Evolutionary conservation across 2,329 filamentous ascomycete species (phyloP).

Genomic region (Davidsoniella eucalypti): DNA sequence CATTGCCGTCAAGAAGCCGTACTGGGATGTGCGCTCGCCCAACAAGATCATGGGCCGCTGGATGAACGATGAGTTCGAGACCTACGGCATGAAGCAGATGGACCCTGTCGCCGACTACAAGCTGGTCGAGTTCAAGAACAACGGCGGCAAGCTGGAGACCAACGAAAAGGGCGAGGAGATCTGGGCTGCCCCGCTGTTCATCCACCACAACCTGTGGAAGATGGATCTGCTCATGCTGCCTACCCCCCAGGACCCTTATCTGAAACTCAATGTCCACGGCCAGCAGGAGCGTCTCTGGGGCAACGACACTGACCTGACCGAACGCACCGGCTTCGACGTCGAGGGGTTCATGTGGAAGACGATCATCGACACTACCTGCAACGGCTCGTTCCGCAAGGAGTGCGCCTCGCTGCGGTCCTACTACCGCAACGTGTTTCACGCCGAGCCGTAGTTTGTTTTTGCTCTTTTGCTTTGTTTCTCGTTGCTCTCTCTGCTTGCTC

Average conservation of each 20-base stretch:
- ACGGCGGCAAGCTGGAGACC: slow-evolving; percentile 11
- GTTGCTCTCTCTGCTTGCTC: neutral
- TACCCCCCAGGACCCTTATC: slow-evolving; percentile 1
- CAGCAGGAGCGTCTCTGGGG: slow-evolving; percentile 8
- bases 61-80: slow-evolving; percentile 17
- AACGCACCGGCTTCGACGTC: slow-evolving; percentile 7
- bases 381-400: slow-evolving; percentile 8
- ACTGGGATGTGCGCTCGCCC: slow-evolving; percentile 23
- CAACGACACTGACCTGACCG: slow-evolving; percentile 3
- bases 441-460: slow-evolving; percentile 6
- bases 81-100: slow-evolving; percentile 19
- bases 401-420: slow-evolving; percentile 9
- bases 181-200: slow-evolving; percentile 19
- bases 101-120: slow-evolving; percentile 19
- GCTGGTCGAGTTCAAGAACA: slow-evolving; percentile 14
- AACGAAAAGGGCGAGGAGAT: slow-evolving; percentile 12
- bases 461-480: neutral
- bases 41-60: slow-evolving; percentile 20
- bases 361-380: slow-evolving; percentile 6
- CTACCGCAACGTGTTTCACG: slow-evolving; percentile 10
- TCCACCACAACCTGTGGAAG: slow-evolving; percentile 24
- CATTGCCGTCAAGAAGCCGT: slow-evolving; percentile 23
- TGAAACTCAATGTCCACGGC: neutral
- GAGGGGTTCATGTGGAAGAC: slow-evolving; percentile 10
- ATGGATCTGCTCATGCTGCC: slow-evolving; percentile 19